Evolutionary conservation across 148 eudicot genomes (phyloP).

Genomic region (Beta vulgaris): DNA sequence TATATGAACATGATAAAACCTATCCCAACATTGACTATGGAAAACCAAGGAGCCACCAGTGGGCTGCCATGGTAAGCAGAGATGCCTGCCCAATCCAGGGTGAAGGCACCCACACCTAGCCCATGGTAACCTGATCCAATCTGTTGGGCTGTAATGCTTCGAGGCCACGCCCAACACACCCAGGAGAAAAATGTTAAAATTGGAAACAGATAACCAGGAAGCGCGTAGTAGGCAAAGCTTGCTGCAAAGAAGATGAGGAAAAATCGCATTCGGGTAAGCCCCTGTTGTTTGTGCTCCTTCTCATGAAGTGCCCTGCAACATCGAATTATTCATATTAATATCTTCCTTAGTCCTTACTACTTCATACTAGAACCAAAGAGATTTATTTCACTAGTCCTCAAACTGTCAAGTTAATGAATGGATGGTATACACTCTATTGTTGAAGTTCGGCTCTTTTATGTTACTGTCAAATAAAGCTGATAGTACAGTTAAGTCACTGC

Average conservation of each 20-base stretch:
- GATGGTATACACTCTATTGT: neutral
- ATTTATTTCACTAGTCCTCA: neutral
- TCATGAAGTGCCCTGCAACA: slow-evolving; percentile 93
- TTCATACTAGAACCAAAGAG: neutral
- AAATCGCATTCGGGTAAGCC: slow-evolving; percentile 83
- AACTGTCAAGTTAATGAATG: neutral
- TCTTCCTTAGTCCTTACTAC: neutral
- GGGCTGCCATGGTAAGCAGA: slow-evolving; percentile 99
- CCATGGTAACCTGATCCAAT: slow-evolving; percentile 93
- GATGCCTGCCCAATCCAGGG: slow-evolving; percentile 99
- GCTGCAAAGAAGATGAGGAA: slow-evolving; percentile 68
- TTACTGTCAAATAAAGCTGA: neutral
- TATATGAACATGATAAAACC: slow-evolving; percentile 92
- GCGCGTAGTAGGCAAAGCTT: slow-evolving; percentile 82
- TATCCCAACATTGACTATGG: slow-evolving; percentile 77
- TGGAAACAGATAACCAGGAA: slow-evolving; percentile 90
- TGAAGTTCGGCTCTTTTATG: neutral
- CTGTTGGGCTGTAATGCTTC: slow-evolving; percentile 90
- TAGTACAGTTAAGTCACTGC: neutral
- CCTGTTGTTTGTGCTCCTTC: slow-evolving; percentile 63
- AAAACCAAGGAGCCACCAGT: slow-evolving; percentile 82
- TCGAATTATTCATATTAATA: neutral
- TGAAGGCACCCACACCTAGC: slow-evolving; percentile 97
- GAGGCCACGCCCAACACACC: slow-evolving; percentile 98
- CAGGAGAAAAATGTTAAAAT: slow-evolving; percentile 94